phyloP scores from a whole-genome alignment of 2,329 filamentous ascomycete species.

The Alternaria solani region DNA sequence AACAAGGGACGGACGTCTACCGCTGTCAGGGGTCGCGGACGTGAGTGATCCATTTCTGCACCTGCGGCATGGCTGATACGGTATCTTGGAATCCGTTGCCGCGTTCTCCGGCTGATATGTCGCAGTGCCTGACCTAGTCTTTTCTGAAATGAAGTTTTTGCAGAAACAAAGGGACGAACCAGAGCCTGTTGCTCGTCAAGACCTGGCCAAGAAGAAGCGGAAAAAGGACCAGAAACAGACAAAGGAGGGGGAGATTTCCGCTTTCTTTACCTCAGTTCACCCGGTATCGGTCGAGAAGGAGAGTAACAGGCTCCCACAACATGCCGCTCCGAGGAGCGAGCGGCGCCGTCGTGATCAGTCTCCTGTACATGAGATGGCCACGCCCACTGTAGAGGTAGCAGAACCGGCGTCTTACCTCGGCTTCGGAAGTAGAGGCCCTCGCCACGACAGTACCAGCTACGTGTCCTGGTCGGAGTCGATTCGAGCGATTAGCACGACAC shows the following conservation, averaged over 20 bases:
- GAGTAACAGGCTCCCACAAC: constrained; percentile 22
- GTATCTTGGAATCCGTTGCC: constrained; percentile 1
- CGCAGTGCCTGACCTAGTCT: constrained; percentile 61
- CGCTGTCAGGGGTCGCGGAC: constrained; percentile 53
- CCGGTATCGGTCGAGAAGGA: constrained; percentile 37
- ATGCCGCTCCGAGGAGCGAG: constrained; percentile 8
- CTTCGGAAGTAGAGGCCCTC: constrained; percentile 47
- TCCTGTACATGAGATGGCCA: constrained; percentile 24
- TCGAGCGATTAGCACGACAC: constrained; percentile 27
- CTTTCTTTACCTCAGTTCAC: constrained; percentile 53
- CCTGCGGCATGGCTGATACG: constrained; percentile 4
- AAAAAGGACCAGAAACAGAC: constrained; percentile 42
- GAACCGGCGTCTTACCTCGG: constrained; percentile 48
- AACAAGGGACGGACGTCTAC: constrained; percentile 59
- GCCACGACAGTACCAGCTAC: constrained; percentile 44
- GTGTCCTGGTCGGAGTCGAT: constrained; percentile 56
- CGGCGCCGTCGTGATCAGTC: constrained; percentile 20
- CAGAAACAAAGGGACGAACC: constrained; percentile 46
- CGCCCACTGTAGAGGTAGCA: constrained; percentile 44
- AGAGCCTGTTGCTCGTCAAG: constrained; percentile 35
- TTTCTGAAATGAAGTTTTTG: constrained; percentile 61
- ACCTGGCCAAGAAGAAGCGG: constrained; percentile 37
- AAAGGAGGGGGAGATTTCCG: constrained; percentile 55
- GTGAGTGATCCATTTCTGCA: constrained; percentile 41
- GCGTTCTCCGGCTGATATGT: constrained; percentile 27